Evolutionary conservation across 768 basidiomycete genomes (phyloP), one percentile per base, ranked within the genome.

Genomic region (Rossbeevera mucosa): DNA sequence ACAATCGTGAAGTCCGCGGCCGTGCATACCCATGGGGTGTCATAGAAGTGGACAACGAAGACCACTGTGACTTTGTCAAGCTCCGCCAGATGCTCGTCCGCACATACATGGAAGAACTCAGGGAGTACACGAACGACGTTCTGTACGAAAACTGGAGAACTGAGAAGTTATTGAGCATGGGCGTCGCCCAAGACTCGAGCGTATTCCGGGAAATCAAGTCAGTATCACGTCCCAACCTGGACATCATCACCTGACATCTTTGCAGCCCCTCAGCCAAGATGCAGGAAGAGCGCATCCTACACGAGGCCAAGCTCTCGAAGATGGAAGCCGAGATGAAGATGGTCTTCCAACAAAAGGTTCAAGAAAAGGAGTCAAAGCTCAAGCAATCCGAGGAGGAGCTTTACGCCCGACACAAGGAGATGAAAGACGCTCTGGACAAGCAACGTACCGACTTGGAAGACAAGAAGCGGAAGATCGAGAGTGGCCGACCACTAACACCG

Each of bases 311-410:
- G 72, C 83, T 99, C 50, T 83, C 91, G 51, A 99, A 99, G 85
- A 97, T 97, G 88, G 96, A 99, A 76, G 90, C 94, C 51, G 96
- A 98, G 80, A 99, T 99, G 96, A 98, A 97, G 84, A 93, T 95
- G 91, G 96, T 99, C 63, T 99, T 99, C 93, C 94, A 94, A 69
- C 96, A 98, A 74, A 99, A 99, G 72, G 96, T 99, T 50, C 92
- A 94, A 70, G 96, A 99, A 71, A 98, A 99, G 79, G 96, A 99
- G 70, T 83, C 92, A 59, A 98, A 98, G 74, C 80, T 99, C 69
- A 97, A 97, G 77, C 96, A 98, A 72, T 92, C 89, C 48, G 96
- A 99, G 74, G 96, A 98, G 75, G 96, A 98, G 76, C 82, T 99
- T 16, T 99, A 99, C 68, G 89, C 94, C 53, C 86, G 95, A 54